A percentile compares a stretch with the other conserved stretches of the same genome.
phyloP scores from a whole-genome alignment of 345 rosid genomes.

The Linum lewisii region DNA sequence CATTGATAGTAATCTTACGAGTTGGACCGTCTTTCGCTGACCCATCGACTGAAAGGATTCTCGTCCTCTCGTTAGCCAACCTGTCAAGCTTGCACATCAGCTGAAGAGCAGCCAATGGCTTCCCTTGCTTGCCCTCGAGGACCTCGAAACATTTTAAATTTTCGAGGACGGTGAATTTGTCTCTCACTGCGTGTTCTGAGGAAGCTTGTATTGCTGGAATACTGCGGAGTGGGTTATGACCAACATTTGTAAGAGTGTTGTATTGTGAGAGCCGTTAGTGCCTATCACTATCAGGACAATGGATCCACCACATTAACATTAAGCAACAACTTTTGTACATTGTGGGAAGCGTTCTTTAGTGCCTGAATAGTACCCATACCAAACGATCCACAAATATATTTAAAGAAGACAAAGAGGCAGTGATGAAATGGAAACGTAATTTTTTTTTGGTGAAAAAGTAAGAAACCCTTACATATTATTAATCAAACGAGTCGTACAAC shows the following conservation, averaged over 20 bases:
- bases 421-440: too few relatives aligned
- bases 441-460: too few relatives aligned
- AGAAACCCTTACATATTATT: too few relatives aligned
- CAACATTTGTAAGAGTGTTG: slow-evolving; percentile 71
- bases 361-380: too few relatives aligned
- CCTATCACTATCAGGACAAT: slow-evolving; percentile 71
- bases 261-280: slow-evolving; percentile 72
- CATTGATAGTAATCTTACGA: slow-evolving; percentile 69
- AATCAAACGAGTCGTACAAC: too few relatives aligned
- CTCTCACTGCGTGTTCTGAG: slow-evolving; percentile 71
- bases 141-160: slow-evolving; percentile 84
- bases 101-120: slow-evolving; percentile 65
- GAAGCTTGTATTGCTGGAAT: slow-evolving; percentile 87
- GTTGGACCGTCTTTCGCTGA: slow-evolving; percentile 76
- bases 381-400: too few relatives aligned
- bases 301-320: slow-evolving; percentile 81
- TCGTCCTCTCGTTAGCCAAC: slow-evolving; percentile 62
- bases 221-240: slow-evolving; percentile 65
- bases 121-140: slow-evolving; percentile 68
- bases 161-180: slow-evolving; percentile 54
- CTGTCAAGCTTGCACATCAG: slow-evolving; percentile 86
- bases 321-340: slow-evolving; percentile 66
- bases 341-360: too few relatives aligned
- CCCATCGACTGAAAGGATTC: slow-evolving; percentile 93
- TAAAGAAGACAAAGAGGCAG: too few relatives aligned